phyloP scores from a whole-genome alignment of 2,329 filamentous ascomycete genomes.

The Fusarium coffeatum region DNA sequence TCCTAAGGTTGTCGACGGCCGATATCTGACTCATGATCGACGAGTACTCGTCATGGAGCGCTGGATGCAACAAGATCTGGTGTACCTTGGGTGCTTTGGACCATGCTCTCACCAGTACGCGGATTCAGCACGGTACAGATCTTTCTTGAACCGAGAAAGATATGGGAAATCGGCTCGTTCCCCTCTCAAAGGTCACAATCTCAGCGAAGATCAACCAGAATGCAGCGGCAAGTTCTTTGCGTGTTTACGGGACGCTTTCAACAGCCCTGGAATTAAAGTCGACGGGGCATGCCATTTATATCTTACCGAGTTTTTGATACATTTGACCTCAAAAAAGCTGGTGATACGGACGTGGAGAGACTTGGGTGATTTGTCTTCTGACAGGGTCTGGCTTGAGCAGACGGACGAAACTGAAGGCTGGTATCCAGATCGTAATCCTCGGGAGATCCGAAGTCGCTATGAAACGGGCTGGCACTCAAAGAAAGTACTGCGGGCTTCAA shows the following conservation, averaged over 20 bases:
- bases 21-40: background rate
- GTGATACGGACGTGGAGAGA: background rate
- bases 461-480: no score
- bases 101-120: slow-evolving; percentile 4
- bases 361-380: no score
- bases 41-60: no score
- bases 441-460: slow-evolving; percentile 1
- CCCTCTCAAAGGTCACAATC: no score
- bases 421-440: background rate
- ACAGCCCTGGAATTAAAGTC: no score
- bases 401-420: background rate
- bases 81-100: background rate
- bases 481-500: no score
- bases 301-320: slow-evolving; percentile 9
- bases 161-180: no score
- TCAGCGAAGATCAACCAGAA: no score
- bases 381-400: no score
- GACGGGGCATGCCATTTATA: slow-evolving; percentile 3
- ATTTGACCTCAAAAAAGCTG: background rate
- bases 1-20: slow-evolving; percentile 11
- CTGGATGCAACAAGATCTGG: no score
- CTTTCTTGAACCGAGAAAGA: background rate
- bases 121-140: no score
- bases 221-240: background rate
- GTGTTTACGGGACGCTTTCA: background rate